Percentiles rank a stretch among this genome's conserved stretches.
Evolutionary conservation across 192 early-diverging fungal species (phyloP).

Genomic region (Funneliformis geosporum): DNA sequence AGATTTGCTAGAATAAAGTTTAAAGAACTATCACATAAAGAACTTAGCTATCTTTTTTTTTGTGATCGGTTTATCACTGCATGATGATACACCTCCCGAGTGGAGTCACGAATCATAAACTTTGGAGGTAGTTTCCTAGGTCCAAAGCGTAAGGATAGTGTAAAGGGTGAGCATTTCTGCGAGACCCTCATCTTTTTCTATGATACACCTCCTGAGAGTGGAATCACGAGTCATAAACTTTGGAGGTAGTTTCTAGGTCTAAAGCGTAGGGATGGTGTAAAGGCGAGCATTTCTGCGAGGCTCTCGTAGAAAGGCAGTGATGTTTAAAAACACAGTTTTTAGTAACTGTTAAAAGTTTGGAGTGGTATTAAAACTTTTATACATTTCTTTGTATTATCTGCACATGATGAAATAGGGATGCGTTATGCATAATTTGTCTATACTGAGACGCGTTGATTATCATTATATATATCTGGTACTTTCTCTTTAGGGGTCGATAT

Average conservation of each 20-base stretch:
- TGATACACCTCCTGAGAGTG: conserved; percentile 23
- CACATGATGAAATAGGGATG: conserved; percentile 23
- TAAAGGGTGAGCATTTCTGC: conserved; percentile 18
- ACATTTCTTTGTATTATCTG: conserved; percentile 11
- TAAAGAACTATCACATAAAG: conserved; percentile 22
- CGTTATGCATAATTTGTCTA: conserved; percentile 14
- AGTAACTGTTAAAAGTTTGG: too few species aligned
- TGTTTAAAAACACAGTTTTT: too few species aligned
- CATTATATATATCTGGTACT: conserved; percentile 8
- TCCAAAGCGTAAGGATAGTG: conserved; percentile 25
- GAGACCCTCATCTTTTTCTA: conserved; percentile 22
- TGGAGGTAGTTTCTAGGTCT: conserved; percentile 18
- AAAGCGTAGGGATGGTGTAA: conserved; percentile 26
- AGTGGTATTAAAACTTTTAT: background rate
- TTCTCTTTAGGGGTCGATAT: background rate
- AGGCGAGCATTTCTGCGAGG: conserved; percentile 20
- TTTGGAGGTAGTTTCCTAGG: conserved; percentile 23
- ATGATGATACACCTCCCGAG: conserved; percentile 28
- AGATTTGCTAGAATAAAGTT: conserved; percentile 16
- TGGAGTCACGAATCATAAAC: conserved; percentile 22
- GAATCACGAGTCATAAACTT: conserved; percentile 29
- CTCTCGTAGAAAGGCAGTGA: conserved; percentile 12
- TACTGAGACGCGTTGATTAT: background rate
- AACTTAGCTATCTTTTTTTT: conserved; percentile 26
- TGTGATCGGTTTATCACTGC: conserved; percentile 29